Base-by-base conservation (phyloP, 768 basidiomycete genomes). In the Mycena crocata region DNA sequence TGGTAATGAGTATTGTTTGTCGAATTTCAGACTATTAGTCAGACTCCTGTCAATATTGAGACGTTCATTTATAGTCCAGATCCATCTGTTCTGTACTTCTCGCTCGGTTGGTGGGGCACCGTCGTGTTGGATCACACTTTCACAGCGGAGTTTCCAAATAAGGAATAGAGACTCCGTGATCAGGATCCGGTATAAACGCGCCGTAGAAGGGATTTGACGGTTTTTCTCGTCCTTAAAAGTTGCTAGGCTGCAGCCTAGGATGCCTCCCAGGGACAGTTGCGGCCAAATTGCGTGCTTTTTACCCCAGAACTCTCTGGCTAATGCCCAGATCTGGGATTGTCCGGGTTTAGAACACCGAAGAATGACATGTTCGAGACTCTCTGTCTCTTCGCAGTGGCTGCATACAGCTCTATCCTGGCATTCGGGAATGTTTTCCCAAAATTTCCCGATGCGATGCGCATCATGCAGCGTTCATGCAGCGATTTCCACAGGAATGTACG, bases 61-160 rank as follows among this genome's bases (percentile, higher is more conserved):
- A 1, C 64, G 52, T 8, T 46, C 31, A 42, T 69, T 66, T 21
- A 69, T 23, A 3, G 34, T 23, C 14, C 39, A 32, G 7, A 58
- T 21, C 67, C 62, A 60, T 3, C 67, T 26, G 45, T 64, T 65
- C 10, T 69, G 62, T 14, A 64, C 45, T 31, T 69, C 57, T 19
- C 40, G n/a, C 0, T 52, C 6, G 23, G 42, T 12, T 57, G 24
- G 19, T 26, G 56, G 37, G 14, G 52, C 71, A 3, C 42, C 31
- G 10, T 4, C 21, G 9, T 17, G 26, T 28, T 28, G 24, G 40
- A 73, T 73, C 14, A 63, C 60, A 12, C 55, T 21, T 48, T 71
- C 68, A 54, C 66, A 67, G 8, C 71, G 24, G 40, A 72, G n/a
- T 30, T 55, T 64, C 63, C 72, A 72, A 6, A 68, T 71, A 0